Evolutionary conservation across 306 rosid species (phyloP).

Genomic region (Vigna angularis): DNA sequence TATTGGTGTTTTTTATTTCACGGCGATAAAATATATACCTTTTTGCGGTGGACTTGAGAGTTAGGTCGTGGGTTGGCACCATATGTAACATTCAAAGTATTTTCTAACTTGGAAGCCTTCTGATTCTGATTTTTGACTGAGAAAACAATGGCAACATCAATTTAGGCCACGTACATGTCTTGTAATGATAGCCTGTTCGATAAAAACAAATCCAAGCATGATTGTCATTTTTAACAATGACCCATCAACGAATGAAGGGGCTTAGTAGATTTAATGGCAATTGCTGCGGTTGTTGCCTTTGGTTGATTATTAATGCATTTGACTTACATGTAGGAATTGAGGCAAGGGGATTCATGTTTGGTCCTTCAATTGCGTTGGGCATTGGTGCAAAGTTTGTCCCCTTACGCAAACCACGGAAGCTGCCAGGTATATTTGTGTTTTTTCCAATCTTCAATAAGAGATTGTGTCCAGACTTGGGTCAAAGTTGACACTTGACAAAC

Average conservation of each 20-base stretch:
- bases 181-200: slow-evolving; percentile 6
- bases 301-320: slow-evolving; percentile 31
- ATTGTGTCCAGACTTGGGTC: slow-evolving; percentile 29
- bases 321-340: slow-evolving; percentile 72
- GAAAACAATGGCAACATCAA: not conserved
- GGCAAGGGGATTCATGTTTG: slow-evolving; percentile 98
- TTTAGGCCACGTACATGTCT: slow-evolving; percentile 11
- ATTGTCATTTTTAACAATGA: slow-evolving; percentile 20
- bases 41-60: too few species aligned
- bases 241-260: slow-evolving; percentile 2
- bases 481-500: slow-evolving; percentile 7
- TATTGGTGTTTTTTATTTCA: not conserved
- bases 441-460: not conserved
- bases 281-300: not conserved
- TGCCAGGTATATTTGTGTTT: slow-evolving; percentile 69
- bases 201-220: not conserved
- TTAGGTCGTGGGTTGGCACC: slow-evolving; percentile 3
- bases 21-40: not conserved
- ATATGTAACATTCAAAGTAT: not conserved
- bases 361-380: slow-evolving; percentile 88
- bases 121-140: slow-evolving; percentile 28
- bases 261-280: not conserved
- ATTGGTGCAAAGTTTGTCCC: slow-evolving; percentile 99
- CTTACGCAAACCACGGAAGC: slow-evolving; percentile 92
- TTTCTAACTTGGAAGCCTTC: not conserved